Evolutionary conservation across 2,329 filamentous ascomycete genomes (phyloP).

Genomic region (Hymenoscyphus fructigenus): DNA sequence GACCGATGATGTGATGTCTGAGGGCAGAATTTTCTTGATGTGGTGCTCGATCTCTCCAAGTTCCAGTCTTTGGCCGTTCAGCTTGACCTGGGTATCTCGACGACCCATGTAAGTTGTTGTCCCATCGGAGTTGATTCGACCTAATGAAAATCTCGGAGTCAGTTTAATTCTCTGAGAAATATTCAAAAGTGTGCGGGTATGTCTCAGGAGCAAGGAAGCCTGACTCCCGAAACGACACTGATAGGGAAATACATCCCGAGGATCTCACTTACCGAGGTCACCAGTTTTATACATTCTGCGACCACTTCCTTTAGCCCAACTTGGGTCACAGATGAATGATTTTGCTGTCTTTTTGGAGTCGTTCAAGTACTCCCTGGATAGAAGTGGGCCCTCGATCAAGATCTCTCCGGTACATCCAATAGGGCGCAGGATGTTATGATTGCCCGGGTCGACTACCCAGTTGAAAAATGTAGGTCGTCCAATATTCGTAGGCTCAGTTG

Average conservation of each 20-base stretch:
- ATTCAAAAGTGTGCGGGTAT: too few relatives aligned
- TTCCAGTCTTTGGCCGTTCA: conserved; percentile 63
- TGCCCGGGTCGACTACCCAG: conserved; percentile 20
- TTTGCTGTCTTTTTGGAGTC: conserved; percentile 18
- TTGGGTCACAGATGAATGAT: conserved; percentile 20
- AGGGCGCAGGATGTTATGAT: conserved; percentile 19
- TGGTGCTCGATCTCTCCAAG: conserved; percentile 57
- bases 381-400: conserved; percentile 25
- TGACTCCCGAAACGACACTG: too few relatives aligned
- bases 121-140: conserved; percentile 49
- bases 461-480: conserved; percentile 6
- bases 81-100: conserved; percentile 63
- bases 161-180: too few relatives aligned
- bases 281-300: conserved; percentile 37
- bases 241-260: too few relatives aligned
- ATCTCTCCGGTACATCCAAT: conserved; percentile 26
- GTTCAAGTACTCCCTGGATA: conserved; percentile 26
- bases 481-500: conserved; percentile 18
- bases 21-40: conserved; percentile 5
- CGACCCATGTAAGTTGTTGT: conserved; percentile 62
- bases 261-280: conserved; percentile 37
- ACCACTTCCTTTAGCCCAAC: conserved; percentile 19
- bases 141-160: too few relatives aligned
- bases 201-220: too few relatives aligned
- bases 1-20: conserved; percentile 8